phyloP scores from a whole-genome alignment of 768 basidiomycete genomes.

The Collybiopsis luxurians region DNA sequence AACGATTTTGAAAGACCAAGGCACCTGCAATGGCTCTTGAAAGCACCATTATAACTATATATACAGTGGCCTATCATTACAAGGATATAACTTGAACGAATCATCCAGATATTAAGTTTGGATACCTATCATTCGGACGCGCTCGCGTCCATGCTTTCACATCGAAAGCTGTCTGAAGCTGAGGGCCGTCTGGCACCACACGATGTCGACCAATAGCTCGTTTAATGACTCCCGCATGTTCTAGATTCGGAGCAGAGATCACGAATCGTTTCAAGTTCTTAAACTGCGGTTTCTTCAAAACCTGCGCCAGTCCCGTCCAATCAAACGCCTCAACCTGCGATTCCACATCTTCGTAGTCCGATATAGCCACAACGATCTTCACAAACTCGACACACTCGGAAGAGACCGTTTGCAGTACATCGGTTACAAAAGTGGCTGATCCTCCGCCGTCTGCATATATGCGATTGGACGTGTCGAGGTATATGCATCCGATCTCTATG shows the following conservation, averaged over 20 bases:
- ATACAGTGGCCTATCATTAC: no score
- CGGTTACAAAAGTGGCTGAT: not conserved
- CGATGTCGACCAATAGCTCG: not conserved
- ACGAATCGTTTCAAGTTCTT: not conserved
- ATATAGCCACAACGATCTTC: not conserved
- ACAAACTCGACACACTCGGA: not conserved
- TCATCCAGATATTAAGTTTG: no score
- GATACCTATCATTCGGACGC: no score
- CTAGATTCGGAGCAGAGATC: not conserved
- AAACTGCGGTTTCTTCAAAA: not conserved
- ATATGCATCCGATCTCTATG: not conserved
- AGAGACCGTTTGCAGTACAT: not conserved
- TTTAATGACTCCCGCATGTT: not conserved
- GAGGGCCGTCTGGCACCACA: not conserved
- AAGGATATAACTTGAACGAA: no score
- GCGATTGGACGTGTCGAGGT: not conserved
- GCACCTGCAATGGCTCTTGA: no score
- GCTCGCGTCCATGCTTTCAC: no score
- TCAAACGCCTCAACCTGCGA: not conserved
- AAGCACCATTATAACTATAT: no score
- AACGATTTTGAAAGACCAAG: no score
- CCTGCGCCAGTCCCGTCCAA: not conserved
- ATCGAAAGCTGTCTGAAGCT: not conserved
- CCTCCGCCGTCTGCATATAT: no score
- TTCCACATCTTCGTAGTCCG: not conserved